Evolutionary conservation across 2,329 filamentous ascomycete species (phyloP), one percentile per base, ranked within the genome.

Genomic region (Monosporascus sp.): DNA sequence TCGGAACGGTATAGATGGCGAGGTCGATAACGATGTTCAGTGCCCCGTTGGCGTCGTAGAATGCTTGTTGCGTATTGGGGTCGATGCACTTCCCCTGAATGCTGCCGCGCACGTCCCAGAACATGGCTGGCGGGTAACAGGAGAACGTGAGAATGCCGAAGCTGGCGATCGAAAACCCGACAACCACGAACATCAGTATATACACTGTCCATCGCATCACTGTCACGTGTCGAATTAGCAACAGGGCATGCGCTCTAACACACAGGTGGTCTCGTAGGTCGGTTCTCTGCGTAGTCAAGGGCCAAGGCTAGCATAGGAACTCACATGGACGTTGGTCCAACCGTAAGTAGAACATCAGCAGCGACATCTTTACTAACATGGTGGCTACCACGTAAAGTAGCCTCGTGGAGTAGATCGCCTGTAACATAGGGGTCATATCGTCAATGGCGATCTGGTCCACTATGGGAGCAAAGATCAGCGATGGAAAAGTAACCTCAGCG

Each of bases 301-400:
- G 37, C 2, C 37, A 6, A n/a, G 37, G 37, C 5, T 39, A n/a
- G n/a, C 37, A 18, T 18, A 8, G 37, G 37, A 46, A 39, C 37
- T 39, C 37, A 39, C 47, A 17, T n/a, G 48, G 45, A 5, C 51
- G 54, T 35, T 31, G 37, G 25, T 56, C 54, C 27, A 56, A 52
- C 14, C 54, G 54, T 6, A 54, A 48, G 43, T 56, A 56, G 51
- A 56, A 56, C 20, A 52, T 47, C 22, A 56, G 46, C 35, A 56
- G 52, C 15, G 48, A 48, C 46, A 52, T n/a, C 46, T 56, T 56
- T 17, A 56, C 52, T 25, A 56, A 48, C 48, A 53, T 51, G n/a
- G 47, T 51, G n/a, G 48, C 51, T 3, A 54, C 39, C 14, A 53
- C 45, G 37, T 56, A 56, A 14, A 56, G 45, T 3, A 56, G 52